Evolutionary conservation across 805 yeast species (phyloP).

Genomic region (Wickerhamiella siamensis): DNA sequence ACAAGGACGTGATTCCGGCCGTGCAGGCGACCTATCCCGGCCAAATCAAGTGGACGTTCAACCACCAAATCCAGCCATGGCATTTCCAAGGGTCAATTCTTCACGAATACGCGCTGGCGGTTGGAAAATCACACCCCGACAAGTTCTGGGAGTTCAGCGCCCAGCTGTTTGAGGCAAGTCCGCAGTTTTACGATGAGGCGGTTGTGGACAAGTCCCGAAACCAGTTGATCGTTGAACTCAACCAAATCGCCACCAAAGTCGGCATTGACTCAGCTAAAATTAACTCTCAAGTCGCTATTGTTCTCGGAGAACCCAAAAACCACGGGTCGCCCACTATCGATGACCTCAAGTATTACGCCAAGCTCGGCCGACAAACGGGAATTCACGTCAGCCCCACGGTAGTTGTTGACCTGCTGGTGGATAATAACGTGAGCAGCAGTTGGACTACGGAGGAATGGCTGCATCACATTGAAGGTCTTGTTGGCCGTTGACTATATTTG

Average conservation of each 20-base stretch:
- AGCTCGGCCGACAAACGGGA: slow-evolving; percentile 60
- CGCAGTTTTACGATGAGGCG: slow-evolving; percentile 46
- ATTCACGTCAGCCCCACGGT: slow-evolving; percentile 81
- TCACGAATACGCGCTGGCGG: slow-evolving; percentile 60
- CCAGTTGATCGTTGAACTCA: slow-evolving; percentile 40
- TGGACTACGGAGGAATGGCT: slow-evolving; percentile 35
- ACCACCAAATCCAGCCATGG: slow-evolving; percentile 83
- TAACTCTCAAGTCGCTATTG: slow-evolving; percentile 24
- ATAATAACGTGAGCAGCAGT: slow-evolving; percentile 46
- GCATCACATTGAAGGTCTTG: slow-evolving; percentile 6
- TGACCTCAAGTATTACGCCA: slow-evolving; percentile 61
- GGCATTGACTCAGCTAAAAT: slow-evolving; percentile 29
- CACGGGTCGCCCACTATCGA: slow-evolving; percentile 42
- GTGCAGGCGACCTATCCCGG: slow-evolving; percentile 34
- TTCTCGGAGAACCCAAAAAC: slow-evolving; percentile 30
- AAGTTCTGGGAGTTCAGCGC: slow-evolving; percentile 44
- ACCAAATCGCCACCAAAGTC: slow-evolving; percentile 33
- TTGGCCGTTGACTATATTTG: neutral
- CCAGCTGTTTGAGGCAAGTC: slow-evolving; percentile 41
- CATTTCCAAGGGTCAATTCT: slow-evolving; percentile 57
- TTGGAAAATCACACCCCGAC: slow-evolving; percentile 39
- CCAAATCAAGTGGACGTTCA: slow-evolving; percentile 44
- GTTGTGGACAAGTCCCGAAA: slow-evolving; percentile 39
- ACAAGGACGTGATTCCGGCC: slow-evolving; percentile 35
- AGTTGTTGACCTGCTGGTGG: slow-evolving; percentile 50